Percentiles rank a stretch among this genome's conserved stretches.
Conservation (phyloP, 75 land plant species). For the Ceratopteris richardii region DNA sequence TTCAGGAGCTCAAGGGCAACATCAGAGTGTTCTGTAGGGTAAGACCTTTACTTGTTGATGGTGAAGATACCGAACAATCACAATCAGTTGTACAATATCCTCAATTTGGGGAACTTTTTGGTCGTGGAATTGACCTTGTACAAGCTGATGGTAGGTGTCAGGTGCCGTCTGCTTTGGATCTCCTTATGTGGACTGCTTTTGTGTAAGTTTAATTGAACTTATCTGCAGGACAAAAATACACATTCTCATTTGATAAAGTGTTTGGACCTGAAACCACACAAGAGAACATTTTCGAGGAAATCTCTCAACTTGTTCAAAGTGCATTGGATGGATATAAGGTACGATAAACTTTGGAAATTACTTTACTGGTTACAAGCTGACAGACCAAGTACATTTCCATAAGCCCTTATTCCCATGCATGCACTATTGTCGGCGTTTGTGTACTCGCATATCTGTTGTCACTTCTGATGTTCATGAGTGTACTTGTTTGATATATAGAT, state of each 20-base stretch:
- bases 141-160: constrained; percentile 18
- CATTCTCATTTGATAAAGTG: constrained; percentile 28
- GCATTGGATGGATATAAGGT: constrained; percentile 38
- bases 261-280: constrained; percentile 30
- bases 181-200: not conserved
- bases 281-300: constrained; percentile 24
- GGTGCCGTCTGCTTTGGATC: not conserved
- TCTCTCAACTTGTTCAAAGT: constrained; percentile 38
- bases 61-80: constrained; percentile 11
- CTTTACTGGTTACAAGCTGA: not conserved
- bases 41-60: constrained; percentile 23
- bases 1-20: constrained; percentile 35
- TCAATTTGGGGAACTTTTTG: constrained; percentile 13
- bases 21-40: constrained; percentile 34
- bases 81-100: constrained; percentile 24
- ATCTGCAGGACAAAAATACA: constrained; percentile 27
- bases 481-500: too few relatives aligned
- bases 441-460: too few relatives aligned
- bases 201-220: not conserved
- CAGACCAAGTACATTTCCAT: too few relatives aligned
- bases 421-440: too few relatives aligned
- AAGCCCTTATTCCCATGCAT: too few relatives aligned
- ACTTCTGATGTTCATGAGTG: too few relatives aligned
- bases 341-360: too few relatives aligned
- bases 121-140: constrained; percentile 26